A percentile compares a stretch with the other conserved stretches of the same genome.
These are phyloP conservation scores for Sphaerulina musiva DNA, from an alignment of 2,329 filamentous ascomycete genomes.

Conservation along the genomic window DNA sequence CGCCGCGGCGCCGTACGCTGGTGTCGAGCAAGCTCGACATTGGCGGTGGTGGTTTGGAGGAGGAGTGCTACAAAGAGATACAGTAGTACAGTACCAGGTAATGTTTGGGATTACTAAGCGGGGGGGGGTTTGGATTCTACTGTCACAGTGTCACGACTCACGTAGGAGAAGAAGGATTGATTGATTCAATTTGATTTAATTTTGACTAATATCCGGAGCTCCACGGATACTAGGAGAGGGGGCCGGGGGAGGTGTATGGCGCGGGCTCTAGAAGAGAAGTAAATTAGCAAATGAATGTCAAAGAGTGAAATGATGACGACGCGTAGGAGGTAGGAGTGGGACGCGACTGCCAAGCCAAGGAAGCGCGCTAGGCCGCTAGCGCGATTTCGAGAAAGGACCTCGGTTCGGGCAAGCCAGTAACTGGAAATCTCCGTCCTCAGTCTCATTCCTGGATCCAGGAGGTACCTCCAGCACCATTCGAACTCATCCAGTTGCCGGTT, in stretches of 20 bases:
- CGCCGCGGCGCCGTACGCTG: constrained; percentile 2
- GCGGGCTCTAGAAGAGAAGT: not conserved
- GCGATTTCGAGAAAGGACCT: not conserved
- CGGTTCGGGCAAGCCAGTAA: constrained; percentile 2
- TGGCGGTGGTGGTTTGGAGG: not conserved
- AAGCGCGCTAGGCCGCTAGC: not conserved
- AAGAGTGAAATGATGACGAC: not conserved
- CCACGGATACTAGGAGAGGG: too few relatives aligned
- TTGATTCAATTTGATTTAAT: too few relatives aligned
- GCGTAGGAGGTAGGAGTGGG: not conserved
- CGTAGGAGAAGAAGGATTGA: too few relatives aligned
- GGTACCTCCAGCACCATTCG: too few relatives aligned
- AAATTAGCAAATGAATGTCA: not conserved
- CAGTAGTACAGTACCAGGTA: too few relatives aligned
- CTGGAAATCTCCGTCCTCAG: not conserved
- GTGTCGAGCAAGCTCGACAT: not conserved
- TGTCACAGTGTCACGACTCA: too few relatives aligned
- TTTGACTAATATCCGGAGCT: too few relatives aligned
- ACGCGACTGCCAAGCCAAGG: constrained; percentile 2
- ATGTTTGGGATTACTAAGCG: too few relatives aligned
- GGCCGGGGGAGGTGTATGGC: too few relatives aligned
- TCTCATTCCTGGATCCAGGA: too few relatives aligned
- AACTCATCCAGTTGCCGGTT: too few relatives aligned
- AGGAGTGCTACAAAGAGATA: not conserved
- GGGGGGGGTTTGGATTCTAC: too few relatives aligned